Conservation (phyloP, 306 rosid genomes). For the Hippophae tibetana region DNA sequence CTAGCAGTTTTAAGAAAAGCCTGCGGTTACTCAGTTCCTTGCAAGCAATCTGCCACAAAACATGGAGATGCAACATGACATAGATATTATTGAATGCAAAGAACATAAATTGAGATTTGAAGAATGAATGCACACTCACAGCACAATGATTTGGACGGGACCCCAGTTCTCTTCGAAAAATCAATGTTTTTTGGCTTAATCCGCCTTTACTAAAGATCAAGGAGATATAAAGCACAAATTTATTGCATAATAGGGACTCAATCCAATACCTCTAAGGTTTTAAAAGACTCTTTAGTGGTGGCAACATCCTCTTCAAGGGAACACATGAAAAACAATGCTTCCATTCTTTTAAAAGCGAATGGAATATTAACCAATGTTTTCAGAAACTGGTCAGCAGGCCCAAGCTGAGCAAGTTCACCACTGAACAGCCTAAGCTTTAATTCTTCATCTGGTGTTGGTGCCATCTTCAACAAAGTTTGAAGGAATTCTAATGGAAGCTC, state of each 20-base stretch:
- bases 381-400: slow-evolving; percentile 84
- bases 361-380: slow-evolving; percentile 71
- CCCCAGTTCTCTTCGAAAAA: too few relatives aligned
- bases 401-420: slow-evolving; percentile 57
- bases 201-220: too few relatives aligned
- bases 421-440: slow-evolving; percentile 66
- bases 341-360: slow-evolving; percentile 73
- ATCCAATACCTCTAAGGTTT: slow-evolving; percentile 59
- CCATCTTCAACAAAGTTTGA: slow-evolving; percentile 70
- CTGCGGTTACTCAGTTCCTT: slow-evolving; percentile 70
- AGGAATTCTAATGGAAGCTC: slow-evolving; percentile 82
- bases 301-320: slow-evolving; percentile 65
- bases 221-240: slow-evolving; percentile 7
- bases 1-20: slow-evolving; percentile 87
- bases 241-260: neutral
- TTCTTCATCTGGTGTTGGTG: slow-evolving; percentile 86
- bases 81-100: neutral
- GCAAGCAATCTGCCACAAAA: slow-evolving; percentile 61
- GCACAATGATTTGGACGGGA: too few relatives aligned
- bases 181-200: too few relatives aligned
- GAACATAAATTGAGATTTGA: too few relatives aligned
- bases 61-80: slow-evolving; percentile 16
- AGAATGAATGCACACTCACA: too few relatives aligned
- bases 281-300: slow-evolving; percentile 46
- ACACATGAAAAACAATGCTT: slow-evolving; percentile 65